Evolutionary conservation across 2,329 filamentous ascomycete species (phyloP), one percentile per base, ranked within the genome.

Genomic region (Hypomyces rosellus): DNA sequence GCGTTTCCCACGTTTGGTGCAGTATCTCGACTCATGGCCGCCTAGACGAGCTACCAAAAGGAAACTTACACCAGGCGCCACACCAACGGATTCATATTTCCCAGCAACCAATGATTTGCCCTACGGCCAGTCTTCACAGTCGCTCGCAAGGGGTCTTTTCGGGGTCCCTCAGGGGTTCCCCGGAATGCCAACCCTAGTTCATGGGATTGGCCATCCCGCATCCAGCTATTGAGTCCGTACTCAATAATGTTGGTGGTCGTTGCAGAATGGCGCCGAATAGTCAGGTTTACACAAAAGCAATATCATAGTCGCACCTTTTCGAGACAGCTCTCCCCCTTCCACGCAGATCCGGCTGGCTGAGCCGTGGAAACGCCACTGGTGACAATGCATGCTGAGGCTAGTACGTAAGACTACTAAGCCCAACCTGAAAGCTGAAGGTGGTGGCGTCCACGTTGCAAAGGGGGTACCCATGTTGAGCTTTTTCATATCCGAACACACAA

Each of bases 261-360:
- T 49, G 42, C 50, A 52, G 50, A 52, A 45, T 49, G 50, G 46
- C 50, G 46, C 34, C 42, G 36, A 52, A 52, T 52, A 52, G 46
- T 51, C 37, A 16, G 33, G 16, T 30, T 41, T 39, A 20, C 33
- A 33, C 40, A 48, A 30, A 41, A 45, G 45, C 45, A 51, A 25
- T 34, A 36, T 30, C 18, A 30, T 5, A 7, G 25, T 30, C 25
- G 25, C 25, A 25, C 14, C 22, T 34, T 40, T 34, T 34, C 38
- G 33, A 22, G 20, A 14, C 25, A 16, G 18, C 3, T 20, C 22
- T 11, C 25, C 30, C 5, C 30, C 5, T 30, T 37, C 20, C 11
- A 37, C 34, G 44, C 44, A 33, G 25, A 39, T 46, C 43, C 33
- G 42, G 46, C 40, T 13, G 42, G 7, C 14, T 33, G 39, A 30